Base-by-base conservation (phyloP, 345 rosid genomes). In the Sisymbrium irio region DNA sequence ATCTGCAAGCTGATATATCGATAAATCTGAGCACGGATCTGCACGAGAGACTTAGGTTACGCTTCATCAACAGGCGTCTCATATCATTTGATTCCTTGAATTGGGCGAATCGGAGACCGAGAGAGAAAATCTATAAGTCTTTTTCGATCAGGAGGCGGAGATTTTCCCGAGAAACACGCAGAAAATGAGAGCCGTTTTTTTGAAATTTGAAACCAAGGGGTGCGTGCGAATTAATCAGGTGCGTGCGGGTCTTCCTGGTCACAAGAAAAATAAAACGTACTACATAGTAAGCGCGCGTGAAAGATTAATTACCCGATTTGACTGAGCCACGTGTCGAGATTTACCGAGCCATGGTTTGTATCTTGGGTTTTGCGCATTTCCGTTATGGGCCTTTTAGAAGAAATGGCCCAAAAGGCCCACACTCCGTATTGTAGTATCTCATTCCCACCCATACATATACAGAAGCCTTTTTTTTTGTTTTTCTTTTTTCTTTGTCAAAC, bases 31-130 rank as follows among this genome's bases (percentile, higher is more conserved):
- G 73, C 27, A 72, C 77, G 42, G 73, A 82, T 79, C 80, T 82
- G 61, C 76, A 74, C 67, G 79, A 14, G 7, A 41, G 60, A 46
- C 61, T 58, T 36, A 86, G 55, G 22, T 69, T 83, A 6, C 79
- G 85, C 68, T 67, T 77, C 81, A 84, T 58, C 67, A 79, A 69
- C 50, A 61, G 7, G 62, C 81, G 80, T 83, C 53, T 74, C 91
- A 88, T 86, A 69, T 82, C 83, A 79, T 76, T 77, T 37, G 60
- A 9, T 69, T 55, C 62, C 60, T 37, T 69, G 22, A 7, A 30
- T 2, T 2, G 12, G 22, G 22, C 14, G 49, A 35, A 73, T 37
- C 65, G 36, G 44, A 18, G 44, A 35, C 15, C 27, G 8, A 57
- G 44, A 35, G 42, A 57, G 44, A 35, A 35, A 35, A 35, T 8